These are phyloP conservation scores for Thelephora ganbajun DNA, from an alignment of 768 basidiomycete species.

Conservation along the genomic window DNA sequence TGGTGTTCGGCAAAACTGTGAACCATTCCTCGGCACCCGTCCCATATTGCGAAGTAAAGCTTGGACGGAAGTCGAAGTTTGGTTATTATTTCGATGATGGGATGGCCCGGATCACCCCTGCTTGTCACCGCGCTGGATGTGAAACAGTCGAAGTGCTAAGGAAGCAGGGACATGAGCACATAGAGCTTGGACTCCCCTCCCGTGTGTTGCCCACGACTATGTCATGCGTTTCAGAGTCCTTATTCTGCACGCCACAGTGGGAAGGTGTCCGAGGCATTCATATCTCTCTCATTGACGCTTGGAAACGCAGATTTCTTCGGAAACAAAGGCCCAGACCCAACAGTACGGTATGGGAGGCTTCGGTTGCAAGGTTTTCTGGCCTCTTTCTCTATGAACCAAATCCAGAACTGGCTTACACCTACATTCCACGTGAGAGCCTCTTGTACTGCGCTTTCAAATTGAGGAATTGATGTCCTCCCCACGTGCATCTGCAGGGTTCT, in stretches of 20 bases:
- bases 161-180: slow-evolving; percentile 26
- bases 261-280: slow-evolving; percentile 43
- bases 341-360: slow-evolving; percentile 21
- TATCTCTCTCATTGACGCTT: slow-evolving; percentile 53
- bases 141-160: slow-evolving; percentile 22
- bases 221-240: background rate
- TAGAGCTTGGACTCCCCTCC: slow-evolving; percentile 21
- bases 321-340: slow-evolving; percentile 54
- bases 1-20: slow-evolving; percentile 33
- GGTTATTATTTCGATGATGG: slow-evolving; percentile 59
- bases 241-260: slow-evolving; percentile 16
- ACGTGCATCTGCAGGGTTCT: too few relatives aligned
- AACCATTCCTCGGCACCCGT: slow-evolving; percentile 23
- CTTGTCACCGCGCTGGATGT: slow-evolving; percentile 20
- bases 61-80: slow-evolving; percentile 49
- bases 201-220: slow-evolving; percentile 1
- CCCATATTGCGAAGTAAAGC: slow-evolving; percentile 41
- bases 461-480: too few relatives aligned
- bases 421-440: too few relatives aligned
- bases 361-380: too few relatives aligned
- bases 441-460: too few relatives aligned
- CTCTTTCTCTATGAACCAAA: too few relatives aligned
- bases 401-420: too few relatives aligned
- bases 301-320: slow-evolving; percentile 58
- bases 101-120: slow-evolving; percentile 9